These are phyloP conservation scores for Psilocybe cyanescens DNA, from an alignment of 768 basidiomycete genomes.

Conservation along the genomic window DNA sequence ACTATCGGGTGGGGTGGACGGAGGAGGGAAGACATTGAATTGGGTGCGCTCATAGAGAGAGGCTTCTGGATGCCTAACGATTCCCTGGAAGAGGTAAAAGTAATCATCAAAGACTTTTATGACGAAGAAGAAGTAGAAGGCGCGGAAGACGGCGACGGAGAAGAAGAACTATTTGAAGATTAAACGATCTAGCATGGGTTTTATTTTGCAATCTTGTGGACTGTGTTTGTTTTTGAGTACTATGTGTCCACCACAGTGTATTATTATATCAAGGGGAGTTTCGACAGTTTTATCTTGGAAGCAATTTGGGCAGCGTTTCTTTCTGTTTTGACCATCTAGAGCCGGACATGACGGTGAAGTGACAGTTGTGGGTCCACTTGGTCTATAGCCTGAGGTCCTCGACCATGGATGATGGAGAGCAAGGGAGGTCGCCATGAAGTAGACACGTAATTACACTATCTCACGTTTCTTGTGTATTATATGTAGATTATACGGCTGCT, in stretches of 20 bases:
- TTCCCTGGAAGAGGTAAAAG: conserved; percentile 17
- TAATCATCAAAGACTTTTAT: conserved; percentile 33
- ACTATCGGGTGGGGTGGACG: conserved; percentile 37
- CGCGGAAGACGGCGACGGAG: conserved; percentile 18
- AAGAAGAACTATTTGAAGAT: conserved; percentile 2
- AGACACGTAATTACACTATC: too few relatives aligned
- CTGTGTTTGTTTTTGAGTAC: too few relatives aligned
- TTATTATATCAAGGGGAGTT: too few relatives aligned
- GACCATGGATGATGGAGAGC: too few relatives aligned
- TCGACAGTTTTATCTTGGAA: too few relatives aligned
- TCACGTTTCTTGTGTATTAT: too few relatives aligned
- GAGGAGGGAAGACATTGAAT: conserved; percentile 35
- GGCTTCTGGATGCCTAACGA: conserved; percentile 31
- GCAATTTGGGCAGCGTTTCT: too few relatives aligned
- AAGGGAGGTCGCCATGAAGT: too few relatives aligned
- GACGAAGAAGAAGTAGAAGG: conserved; percentile 28
- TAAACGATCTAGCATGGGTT: not conserved
- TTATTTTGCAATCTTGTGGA: not conserved
- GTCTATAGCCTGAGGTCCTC: too few relatives aligned
- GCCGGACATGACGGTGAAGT: not conserved
- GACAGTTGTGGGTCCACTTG: not conserved
- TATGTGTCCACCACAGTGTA: too few relatives aligned
- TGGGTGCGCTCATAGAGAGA: conserved; percentile 41
- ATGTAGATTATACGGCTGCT: too few relatives aligned
- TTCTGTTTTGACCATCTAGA: too few relatives aligned